Conservation (phyloP, 1,284 basidiomycete genomes). For the Ceratobasidium theobromae region DNA sequence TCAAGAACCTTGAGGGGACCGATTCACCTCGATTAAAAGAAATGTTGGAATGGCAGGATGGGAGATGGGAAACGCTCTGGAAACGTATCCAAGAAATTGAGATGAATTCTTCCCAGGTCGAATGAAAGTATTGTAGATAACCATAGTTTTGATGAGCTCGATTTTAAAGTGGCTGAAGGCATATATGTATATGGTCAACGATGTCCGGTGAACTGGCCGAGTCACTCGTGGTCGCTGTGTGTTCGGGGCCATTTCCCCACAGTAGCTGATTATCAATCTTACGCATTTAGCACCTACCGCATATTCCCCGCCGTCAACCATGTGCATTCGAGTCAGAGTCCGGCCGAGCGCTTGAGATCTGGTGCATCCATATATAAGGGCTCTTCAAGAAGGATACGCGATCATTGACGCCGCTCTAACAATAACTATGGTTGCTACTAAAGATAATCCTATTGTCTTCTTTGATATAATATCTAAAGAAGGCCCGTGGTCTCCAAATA, state of each 20-base stretch:
- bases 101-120: neutral
- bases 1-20: neutral
- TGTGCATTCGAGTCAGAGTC: neutral
- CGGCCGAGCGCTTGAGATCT: too few species aligned
- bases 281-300: too few species aligned
- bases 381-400: neutral
- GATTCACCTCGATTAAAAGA: neutral
- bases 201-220: neutral
- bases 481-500: conserved; percentile 1
- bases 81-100: neutral
- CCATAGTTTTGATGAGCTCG: neutral
- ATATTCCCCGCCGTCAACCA: neutral
- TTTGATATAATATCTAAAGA: conserved; percentile 2
- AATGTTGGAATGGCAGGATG: conserved; percentile 6
- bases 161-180: neutral
- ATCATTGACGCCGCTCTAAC: neutral
- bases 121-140: neutral
- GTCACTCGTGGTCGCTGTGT: neutral
- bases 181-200: neutral
- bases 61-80: neutral
- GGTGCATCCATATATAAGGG: neutral
- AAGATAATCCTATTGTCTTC: conserved; percentile 13
- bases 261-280: neutral
- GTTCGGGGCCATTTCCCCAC: neutral
- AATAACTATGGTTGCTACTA: conserved; percentile 11